Conservation (phyloP, 352 stramenopile species). For the Globisporangium emineosum region DNA sequence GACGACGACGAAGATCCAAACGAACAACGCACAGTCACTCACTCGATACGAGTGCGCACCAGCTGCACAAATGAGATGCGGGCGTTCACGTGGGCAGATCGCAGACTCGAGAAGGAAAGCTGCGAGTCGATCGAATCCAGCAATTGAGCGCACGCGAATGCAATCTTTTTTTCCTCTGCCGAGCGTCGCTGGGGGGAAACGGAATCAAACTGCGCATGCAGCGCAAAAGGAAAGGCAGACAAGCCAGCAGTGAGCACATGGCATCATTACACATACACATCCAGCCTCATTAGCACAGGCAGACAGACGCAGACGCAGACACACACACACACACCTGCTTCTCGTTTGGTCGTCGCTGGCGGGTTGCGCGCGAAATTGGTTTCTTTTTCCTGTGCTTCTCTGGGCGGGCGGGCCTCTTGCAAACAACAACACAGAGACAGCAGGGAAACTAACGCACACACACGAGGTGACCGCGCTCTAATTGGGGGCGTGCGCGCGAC, state of each 20-base stretch:
- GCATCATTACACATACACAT: background rate
- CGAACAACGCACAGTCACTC: slow-evolving; percentile 1
- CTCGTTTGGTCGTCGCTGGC: background rate
- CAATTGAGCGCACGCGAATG: background rate
- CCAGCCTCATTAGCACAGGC: background rate
- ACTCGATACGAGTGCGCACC: background rate
- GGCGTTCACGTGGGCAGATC: too few relatives aligned
- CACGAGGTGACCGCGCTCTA: background rate
- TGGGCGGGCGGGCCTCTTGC: background rate
- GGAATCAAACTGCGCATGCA: background rate
- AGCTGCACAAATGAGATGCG: background rate
- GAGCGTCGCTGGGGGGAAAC: background rate
- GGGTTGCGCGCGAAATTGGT: slow-evolving; percentile 9
- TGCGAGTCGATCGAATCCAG: background rate
- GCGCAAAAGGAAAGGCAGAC: background rate
- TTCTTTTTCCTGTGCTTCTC: slow-evolving; percentile 5
- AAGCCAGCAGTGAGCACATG: slow-evolving; percentile 1
- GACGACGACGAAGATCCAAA: background rate
- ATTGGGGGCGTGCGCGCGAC: background rate
- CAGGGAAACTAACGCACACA: background rate
- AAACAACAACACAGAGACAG: background rate
- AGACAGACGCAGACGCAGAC: background rate
- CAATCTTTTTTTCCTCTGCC: slow-evolving; percentile 8
- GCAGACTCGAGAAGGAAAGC: background rate
- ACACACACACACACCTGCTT: background rate